Evolutionary conservation across 495 filamentous ascomycete species (phyloP).

Genomic region (Halenospora varia): DNA sequence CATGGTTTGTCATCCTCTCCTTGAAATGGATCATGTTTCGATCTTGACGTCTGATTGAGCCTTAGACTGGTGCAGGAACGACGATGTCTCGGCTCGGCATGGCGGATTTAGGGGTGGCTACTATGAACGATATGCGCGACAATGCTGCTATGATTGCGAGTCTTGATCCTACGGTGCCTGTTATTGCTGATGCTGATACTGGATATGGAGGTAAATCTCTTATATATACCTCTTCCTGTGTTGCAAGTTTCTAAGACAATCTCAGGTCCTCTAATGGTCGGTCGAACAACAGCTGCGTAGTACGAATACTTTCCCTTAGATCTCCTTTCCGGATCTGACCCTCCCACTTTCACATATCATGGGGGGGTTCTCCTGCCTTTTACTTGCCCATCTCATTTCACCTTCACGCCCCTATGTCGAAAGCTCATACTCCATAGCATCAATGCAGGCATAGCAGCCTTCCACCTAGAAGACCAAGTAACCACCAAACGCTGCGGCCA

Average conservation of each 20-base stretch:
- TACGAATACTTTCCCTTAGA: not conserved
- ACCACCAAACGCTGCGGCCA: constrained; percentile 63
- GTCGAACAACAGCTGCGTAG: constrained; percentile 7
- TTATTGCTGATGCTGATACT: constrained; percentile 72
- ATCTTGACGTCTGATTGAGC: no score
- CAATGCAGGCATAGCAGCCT: constrained; percentile 61
- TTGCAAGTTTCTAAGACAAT: not conserved
- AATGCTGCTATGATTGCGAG: constrained; percentile 65
- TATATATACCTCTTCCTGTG: not conserved
- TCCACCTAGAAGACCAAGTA: constrained; percentile 72
- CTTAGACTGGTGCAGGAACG: constrained; percentile 68
- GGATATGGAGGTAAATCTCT: constrained; percentile 51
- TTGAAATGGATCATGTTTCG: no score
- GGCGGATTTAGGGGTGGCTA: constrained; percentile 62
- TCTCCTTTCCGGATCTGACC: not conserved
- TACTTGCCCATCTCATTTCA: not conserved
- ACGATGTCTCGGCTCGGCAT: constrained; percentile 58
- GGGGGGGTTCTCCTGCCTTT: not conserved
- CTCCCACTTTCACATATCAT: no score
- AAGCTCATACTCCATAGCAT: constrained; percentile 26
- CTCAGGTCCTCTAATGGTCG: constrained; percentile 16
- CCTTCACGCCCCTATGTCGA: not conserved
- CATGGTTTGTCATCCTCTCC: constrained; percentile 47
- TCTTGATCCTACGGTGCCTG: constrained; percentile 48
- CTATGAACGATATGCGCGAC: constrained; percentile 59